Conservation (phyloP, 169 alveolate species). For the Plasmodium chabaudi region DNA sequence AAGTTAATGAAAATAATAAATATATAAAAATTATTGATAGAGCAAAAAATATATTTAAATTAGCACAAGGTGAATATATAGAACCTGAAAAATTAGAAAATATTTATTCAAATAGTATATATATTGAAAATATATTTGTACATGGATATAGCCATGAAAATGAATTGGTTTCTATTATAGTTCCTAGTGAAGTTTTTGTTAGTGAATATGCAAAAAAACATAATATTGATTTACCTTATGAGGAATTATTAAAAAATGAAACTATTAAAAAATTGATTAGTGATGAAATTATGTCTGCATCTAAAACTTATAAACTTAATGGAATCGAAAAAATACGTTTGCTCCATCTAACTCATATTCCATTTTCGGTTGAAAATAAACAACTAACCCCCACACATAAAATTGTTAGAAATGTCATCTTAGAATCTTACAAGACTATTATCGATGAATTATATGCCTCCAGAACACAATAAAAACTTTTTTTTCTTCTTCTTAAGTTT, state of each 20-base stretch:
- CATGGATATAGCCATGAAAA: slow-evolving; percentile 81
- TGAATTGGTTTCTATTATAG: slow-evolving; percentile 77
- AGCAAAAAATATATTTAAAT: slow-evolving; percentile 94
- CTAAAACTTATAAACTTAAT: slow-evolving; percentile 79
- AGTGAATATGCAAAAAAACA: slow-evolving; percentile 69
- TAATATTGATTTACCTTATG: slow-evolving; percentile 73
- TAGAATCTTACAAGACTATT: slow-evolving; percentile 72
- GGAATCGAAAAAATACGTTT: slow-evolving; percentile 87
- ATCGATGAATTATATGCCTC: slow-evolving; percentile 81
- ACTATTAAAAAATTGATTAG: slow-evolving; percentile 68
- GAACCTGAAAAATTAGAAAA: slow-evolving; percentile 96
- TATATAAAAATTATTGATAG: slow-evolving; percentile 94
- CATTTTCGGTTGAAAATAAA: slow-evolving; percentile 91
- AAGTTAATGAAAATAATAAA: slow-evolving; percentile 86
- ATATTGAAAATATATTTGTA: slow-evolving; percentile 83
- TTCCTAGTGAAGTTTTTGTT: slow-evolving; percentile 44
- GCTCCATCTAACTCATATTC: slow-evolving; percentile 86
- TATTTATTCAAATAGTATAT: slow-evolving; percentile 81
- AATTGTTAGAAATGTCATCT: slow-evolving; percentile 88
- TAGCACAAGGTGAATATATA: slow-evolving; percentile 96
- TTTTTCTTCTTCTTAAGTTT: neutral
- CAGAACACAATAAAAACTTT: slow-evolving; percentile 12
- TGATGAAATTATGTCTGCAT: slow-evolving; percentile 73
- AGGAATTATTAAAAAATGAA: slow-evolving; percentile 75
- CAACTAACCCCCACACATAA: slow-evolving; percentile 95